Evolutionary conservation across 306 rosid species (phyloP).

Genomic region (Dalbergia cultrata): DNA sequence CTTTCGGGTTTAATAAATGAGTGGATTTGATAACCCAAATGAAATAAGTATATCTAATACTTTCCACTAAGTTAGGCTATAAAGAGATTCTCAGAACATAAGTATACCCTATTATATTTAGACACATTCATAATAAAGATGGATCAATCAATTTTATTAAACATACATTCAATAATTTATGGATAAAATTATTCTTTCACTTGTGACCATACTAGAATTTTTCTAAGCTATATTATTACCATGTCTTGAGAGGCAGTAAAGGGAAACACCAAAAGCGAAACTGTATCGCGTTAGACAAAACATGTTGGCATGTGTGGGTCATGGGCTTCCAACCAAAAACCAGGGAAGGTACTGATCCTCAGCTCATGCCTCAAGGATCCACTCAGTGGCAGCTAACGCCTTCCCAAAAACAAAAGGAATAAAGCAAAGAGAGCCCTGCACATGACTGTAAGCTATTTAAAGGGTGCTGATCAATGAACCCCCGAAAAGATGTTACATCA

Average conservation of each 20-base stretch:
- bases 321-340: conserved; percentile 46
- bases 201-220: too few relatives aligned
- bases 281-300: conserved; percentile 62
- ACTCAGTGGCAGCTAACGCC: conserved; percentile 45
- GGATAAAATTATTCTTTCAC: too few relatives aligned
- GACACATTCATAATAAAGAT: too few relatives aligned
- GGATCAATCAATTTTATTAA: too few relatives aligned
- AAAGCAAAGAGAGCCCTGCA: conserved; percentile 55
- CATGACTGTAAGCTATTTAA: conserved; percentile 47
- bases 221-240: conserved; percentile 17
- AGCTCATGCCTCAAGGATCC: conserved; percentile 47
- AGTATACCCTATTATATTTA: too few relatives aligned
- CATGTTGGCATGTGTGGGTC: conserved; percentile 69
- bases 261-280: conserved; percentile 40
- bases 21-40: too few relatives aligned
- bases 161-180: too few relatives aligned
- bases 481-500: conserved; percentile 63
- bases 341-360: conserved; percentile 34
- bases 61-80: too few relatives aligned
- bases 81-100: too few relatives aligned
- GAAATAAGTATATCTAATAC: too few relatives aligned
- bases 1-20: too few relatives aligned
- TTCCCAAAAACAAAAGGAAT: conserved; percentile 67
- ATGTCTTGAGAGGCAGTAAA: conserved; percentile 26
- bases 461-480: conserved; percentile 40